Conservation (phyloP, 2,329 filamentous ascomycete species). For the Myriangium duriaei region DNA sequence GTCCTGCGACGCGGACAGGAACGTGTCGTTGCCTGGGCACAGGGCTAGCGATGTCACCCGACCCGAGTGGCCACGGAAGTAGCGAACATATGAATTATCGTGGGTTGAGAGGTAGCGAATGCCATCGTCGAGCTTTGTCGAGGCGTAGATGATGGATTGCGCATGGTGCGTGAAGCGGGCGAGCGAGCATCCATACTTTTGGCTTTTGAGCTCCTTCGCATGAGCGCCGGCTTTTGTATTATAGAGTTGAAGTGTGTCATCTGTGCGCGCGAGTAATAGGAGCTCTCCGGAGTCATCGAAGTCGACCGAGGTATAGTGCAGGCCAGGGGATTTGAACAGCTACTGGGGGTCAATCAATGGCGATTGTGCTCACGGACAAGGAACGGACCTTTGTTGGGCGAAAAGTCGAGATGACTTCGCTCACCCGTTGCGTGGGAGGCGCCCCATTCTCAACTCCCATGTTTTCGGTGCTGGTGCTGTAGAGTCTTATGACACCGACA, state of each 20-base stretch:
- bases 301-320: conserved; percentile 72
- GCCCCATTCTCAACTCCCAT: conserved; percentile 17
- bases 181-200: conserved; percentile 92
- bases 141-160: conserved; percentile 86
- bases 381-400: conserved; percentile 61
- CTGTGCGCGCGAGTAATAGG: conserved; percentile 79
- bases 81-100: conserved; percentile 91
- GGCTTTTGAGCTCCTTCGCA: conserved; percentile 79
- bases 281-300: conserved; percentile 94
- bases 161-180: conserved; percentile 89
- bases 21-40: conserved; percentile 77
- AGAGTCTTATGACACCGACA: background rate
- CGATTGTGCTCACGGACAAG: background rate
- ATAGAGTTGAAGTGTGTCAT: conserved; percentile 92
- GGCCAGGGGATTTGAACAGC: conserved; percentile 32
- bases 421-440: conserved; percentile 44
- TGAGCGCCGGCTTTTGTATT: conserved; percentile 83
- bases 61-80: conserved; percentile 82
- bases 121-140: conserved; percentile 86
- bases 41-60: conserved; percentile 73
- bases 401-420: conserved; percentile 65
- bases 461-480: background rate
- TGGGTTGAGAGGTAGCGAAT: conserved; percentile 82
- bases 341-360: conserved; percentile 14
- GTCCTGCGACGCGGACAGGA: conserved; percentile 83